A percentile compares a stretch with the other conserved stretches of the same genome.
Conservation (phyloP, 345 rosid genomes). For the Bruguiera gymnorhiza region DNA sequence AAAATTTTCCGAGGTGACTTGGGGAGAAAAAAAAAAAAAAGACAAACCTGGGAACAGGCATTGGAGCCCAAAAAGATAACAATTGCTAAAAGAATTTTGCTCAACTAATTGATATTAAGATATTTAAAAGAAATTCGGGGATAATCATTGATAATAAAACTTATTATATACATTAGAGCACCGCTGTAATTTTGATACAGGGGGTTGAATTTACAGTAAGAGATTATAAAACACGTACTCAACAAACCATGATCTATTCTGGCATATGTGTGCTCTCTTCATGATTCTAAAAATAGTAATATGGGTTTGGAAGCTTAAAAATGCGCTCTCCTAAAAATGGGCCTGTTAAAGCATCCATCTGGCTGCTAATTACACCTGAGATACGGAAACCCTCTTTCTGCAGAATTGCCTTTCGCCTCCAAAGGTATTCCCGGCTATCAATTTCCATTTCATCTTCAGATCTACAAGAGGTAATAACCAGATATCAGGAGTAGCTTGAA, state of each 20-base stretch:
- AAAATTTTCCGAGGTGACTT: too few relatives aligned
- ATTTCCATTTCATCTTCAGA: constrained; percentile 40
- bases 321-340: constrained; percentile 36
- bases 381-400: constrained; percentile 38
- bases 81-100: too few relatives aligned
- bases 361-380: constrained; percentile 52
- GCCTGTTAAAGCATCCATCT: constrained; percentile 63
- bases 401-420: constrained; percentile 31
- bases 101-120: too few relatives aligned
- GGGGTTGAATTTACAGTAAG: not conserved
- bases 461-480: constrained; percentile 32
- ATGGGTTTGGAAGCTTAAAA: constrained; percentile 68
- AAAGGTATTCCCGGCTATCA: constrained; percentile 35
- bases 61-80: too few relatives aligned
- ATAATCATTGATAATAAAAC: not conserved
- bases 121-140: too few relatives aligned
- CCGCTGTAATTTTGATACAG: not conserved
- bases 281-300: constrained; percentile 24
- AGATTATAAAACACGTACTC: not conserved
- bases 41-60: too few relatives aligned
- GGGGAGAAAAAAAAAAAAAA: too few relatives aligned
- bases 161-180: constrained; percentile 5
- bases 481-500: not conserved
- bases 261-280: constrained; percentile 17
- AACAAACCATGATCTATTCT: constrained; percentile 3